Evolutionary conservation across 345 rosid species (phyloP).

Genomic region (Passiflora organensis): DNA sequence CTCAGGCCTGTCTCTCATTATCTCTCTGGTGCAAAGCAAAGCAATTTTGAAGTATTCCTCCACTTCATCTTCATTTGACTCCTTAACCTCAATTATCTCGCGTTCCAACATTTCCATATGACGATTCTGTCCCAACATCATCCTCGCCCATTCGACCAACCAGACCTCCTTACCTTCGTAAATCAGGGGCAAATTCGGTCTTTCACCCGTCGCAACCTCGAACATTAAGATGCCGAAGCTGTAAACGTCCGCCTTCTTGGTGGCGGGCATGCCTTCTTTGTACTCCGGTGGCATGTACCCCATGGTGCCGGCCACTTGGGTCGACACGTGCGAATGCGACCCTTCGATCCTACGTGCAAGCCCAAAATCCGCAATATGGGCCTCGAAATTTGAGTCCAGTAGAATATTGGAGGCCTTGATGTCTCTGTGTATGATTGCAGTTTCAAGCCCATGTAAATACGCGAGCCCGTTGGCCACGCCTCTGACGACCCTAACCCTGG

Average conservation of each 20-base stretch:
- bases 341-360: conserved; percentile 49
- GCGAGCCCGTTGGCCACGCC: conserved; percentile 70
- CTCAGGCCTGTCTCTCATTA: conserved; percentile 43
- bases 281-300: conserved; percentile 99
- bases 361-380: conserved; percentile 84
- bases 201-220: conserved; percentile 49
- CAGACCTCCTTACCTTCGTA: conserved; percentile 38
- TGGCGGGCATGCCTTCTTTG: conserved; percentile 66
- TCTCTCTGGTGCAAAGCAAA: conserved; percentile 41
- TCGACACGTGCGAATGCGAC: conserved; percentile 72
- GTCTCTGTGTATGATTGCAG: conserved; percentile 79
- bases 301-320: conserved; percentile 88
- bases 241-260: conserved; percentile 60
- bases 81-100: conserved; percentile 15
- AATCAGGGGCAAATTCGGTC: conserved; percentile 58
- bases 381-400: conserved; percentile 47
- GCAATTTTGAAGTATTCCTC: conserved; percentile 62
- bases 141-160: conserved; percentile 51
- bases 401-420: conserved; percentile 80
- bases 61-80: conserved; percentile 23
- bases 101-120: conserved; percentile 50
- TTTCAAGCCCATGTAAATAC: conserved; percentile 57
- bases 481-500: conserved; percentile 36
- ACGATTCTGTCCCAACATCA: conserved; percentile 32
- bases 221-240: conserved; percentile 83